Evolutionary conservation across 2,329 filamentous ascomycete genomes (phyloP), one percentile per base, ranked within the genome.

Genomic region (Colletotrichum incanum): DNA sequence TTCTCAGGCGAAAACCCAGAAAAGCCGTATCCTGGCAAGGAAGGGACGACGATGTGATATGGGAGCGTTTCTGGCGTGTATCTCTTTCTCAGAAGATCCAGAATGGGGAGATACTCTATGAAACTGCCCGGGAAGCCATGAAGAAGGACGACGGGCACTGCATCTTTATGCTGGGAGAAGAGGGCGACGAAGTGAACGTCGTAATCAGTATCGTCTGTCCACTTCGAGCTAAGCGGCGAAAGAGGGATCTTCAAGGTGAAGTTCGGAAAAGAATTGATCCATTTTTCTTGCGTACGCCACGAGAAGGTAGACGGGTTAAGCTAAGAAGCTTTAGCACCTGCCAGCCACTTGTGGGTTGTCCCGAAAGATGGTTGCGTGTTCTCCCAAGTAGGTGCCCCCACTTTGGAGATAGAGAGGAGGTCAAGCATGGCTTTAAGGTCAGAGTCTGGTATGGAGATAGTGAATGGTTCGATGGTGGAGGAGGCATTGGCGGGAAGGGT

Each of bases 111-210:
- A 3, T 45, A 62, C 9, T 67, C 28, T n/a, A 55, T 8, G 23
- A 62, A n/a, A 18, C 56, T 67, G 18, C 65, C 47, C 7, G n/a
- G 47, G 11, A 47, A 55, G 26, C 56, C 56, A 12, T 55, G 56
- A 8, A 67, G 47, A 0, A 55, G 37, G 39, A 62, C 3, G 28
- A 39, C n/a, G 23, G 56, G 47, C 2, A 45, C 0, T n/a, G 47
- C 47, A 0, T 62, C 49, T 26, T 41, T 41, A 12, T 41, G 58
- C 5, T 26, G 20, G 20, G 47, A 61, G 37, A 55, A 55, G 39
- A 47, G 56, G n/a, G 56, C 65, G 20, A 45, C 18, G 31, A 66
- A 52, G 18, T 43, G 43, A 1, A 59, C 1, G 1, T n/a, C 1
- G 14, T 45, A 62, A 1, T 28, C 3, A 1, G n/a, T n/a, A 11